Evolutionary conservation across 352 stramenopile species (phyloP).

Genomic region (Phytophthora ramorum): DNA sequence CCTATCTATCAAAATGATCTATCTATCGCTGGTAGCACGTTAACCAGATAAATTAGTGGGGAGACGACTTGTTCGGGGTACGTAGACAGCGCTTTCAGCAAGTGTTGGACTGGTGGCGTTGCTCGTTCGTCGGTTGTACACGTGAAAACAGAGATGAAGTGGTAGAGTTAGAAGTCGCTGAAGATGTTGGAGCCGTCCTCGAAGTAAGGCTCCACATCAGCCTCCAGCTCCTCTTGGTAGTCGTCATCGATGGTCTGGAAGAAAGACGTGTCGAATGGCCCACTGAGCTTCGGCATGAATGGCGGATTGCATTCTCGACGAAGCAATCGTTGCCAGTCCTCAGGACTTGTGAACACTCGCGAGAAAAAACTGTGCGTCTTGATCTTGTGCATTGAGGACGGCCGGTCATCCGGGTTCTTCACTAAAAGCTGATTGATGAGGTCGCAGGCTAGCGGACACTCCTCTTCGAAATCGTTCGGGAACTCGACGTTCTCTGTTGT

Average conservation of each 20-base stretch:
- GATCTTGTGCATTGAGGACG: slow-evolving; percentile 54
- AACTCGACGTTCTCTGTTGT: slow-evolving; percentile 71
- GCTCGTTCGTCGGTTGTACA: slow-evolving; percentile 13
- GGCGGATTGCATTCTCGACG: slow-evolving; percentile 51
- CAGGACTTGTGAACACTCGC: slow-evolving; percentile 35
- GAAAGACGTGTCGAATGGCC: slow-evolving; percentile 76
- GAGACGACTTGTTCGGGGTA: slow-evolving; percentile 17
- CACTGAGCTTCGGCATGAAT: slow-evolving; percentile 69
- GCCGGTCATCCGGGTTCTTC: slow-evolving; percentile 57
- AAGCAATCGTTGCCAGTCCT: slow-evolving; percentile 53
- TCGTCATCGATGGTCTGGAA: slow-evolving; percentile 67
- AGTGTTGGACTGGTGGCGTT: slow-evolving; percentile 4
- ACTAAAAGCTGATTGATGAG: slow-evolving; percentile 67
- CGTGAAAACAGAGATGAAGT: slow-evolving; percentile 18
- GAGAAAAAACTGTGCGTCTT: slow-evolving; percentile 72
- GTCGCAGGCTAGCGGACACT: slow-evolving; percentile 52
- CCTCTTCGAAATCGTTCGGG: slow-evolving; percentile 67
- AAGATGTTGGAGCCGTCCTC: slow-evolving; percentile 78
- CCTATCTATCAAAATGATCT: slow-evolving; percentile 23
- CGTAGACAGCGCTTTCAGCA: slow-evolving; percentile 1
- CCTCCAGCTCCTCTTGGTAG: slow-evolving; percentile 61
- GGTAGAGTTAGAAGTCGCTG: slow-evolving; percentile 46
- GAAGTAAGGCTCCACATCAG: slow-evolving; percentile 62
- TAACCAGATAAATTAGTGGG: slow-evolving; percentile 38
- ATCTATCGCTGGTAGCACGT: slow-evolving; percentile 17